Evolutionary conservation across 192 early-diverging fungal genomes (phyloP), one percentile per base, ranked within the genome.

Genomic region (Rhizophagus prolifer): DNA sequence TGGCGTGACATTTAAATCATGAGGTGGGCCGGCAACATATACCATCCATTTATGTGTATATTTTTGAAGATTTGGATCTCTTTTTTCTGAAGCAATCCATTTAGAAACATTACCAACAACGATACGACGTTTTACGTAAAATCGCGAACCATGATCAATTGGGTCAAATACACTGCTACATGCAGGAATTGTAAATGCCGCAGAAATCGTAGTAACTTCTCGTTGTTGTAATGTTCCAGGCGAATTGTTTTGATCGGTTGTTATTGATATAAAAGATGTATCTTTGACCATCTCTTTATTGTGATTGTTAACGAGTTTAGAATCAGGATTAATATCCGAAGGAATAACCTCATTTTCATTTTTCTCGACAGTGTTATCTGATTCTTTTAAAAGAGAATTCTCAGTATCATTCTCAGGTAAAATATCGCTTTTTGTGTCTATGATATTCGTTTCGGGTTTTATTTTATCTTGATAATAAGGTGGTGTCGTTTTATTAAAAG

Each of bases 41-140:
- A 96, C 85, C 85, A 95, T 98, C 96, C 96, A 98, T 79, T 91
- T 91, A 86, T 95, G 92, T 5, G 88, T 92, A 80, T 87, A 90
- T 74, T 86, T 86, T 44, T 79, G 85, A 19, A 88, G 72, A 19
- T 84, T 86, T 36, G 79, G 81, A 60, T 90, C 88, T 30, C 90
- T 83, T 72, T 88, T 81, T 50, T 88, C 86, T 68, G 81, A 79
- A n/a, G 86, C 79, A 25, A 92, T 78, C 74, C 85, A 93, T 73
- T 91, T 92, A 69, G 91, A 92, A 13, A 92, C 92, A 75, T 94
- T 94, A 16, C 92, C 92, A 70, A 92, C 80, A 14, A 91, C 82
- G 14, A 92, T 85, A 21, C 89, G 85, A 26, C 88, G 83, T 47
- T 92, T 87, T 30, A 92, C 85, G 72, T 94, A 92, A 66, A 94